Conservation (phyloP, 2,329 filamentous ascomycete genomes). For the Colletotrichum trifolii region DNA sequence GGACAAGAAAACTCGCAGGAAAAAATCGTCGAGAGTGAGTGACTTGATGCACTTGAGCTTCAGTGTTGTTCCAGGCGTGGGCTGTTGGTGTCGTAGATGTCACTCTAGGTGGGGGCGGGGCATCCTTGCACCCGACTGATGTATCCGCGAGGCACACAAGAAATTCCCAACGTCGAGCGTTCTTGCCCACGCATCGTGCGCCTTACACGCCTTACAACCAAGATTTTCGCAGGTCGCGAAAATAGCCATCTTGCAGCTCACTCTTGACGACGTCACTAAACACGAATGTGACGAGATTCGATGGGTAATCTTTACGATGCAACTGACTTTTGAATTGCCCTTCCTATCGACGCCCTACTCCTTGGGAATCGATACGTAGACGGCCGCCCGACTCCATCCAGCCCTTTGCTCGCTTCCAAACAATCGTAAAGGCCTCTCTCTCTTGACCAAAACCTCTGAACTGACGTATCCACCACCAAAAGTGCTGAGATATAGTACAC, state of each 20-base stretch:
- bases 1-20: too few species aligned
- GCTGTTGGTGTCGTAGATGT: slow-evolving; percentile 21
- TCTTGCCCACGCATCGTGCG: too few species aligned
- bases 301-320: slow-evolving; percentile 4
- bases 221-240: background rate
- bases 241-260: background rate
- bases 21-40: too few species aligned
- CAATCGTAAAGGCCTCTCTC: slow-evolving; percentile 17
- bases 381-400: slow-evolving; percentile 28
- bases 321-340: slow-evolving; percentile 34
- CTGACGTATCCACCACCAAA: slow-evolving; percentile 29
- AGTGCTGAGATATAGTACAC: slow-evolving; percentile 35
- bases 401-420: slow-evolving; percentile 30
- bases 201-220: background rate
- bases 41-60: too few species aligned
- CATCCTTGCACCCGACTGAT: background rate
- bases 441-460: slow-evolving; percentile 18
- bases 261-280: too few species aligned
- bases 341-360: slow-evolving; percentile 24
- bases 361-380: slow-evolving; percentile 29
- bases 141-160: too few species aligned
- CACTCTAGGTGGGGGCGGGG: slow-evolving; percentile 35
- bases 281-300: background rate
- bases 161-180: too few species aligned
- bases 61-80: background rate